These are phyloP conservation scores for Alternaria consortialis DNA, from an alignment of 2,329 filamentous ascomycete genomes.

Conservation along the genomic window DNA sequence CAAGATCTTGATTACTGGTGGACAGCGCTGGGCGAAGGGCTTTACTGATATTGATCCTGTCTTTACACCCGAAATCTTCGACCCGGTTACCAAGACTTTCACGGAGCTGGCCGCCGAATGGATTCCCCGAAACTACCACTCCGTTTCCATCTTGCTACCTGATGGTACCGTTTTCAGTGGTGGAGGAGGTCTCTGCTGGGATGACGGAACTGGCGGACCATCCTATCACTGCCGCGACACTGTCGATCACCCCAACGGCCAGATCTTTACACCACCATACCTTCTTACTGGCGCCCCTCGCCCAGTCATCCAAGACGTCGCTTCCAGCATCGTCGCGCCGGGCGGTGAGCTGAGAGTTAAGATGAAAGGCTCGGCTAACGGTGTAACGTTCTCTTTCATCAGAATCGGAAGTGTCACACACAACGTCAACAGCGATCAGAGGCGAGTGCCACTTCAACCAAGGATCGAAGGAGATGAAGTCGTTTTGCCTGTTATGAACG, in stretches of 20 bases:
- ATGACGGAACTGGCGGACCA: constrained; percentile 17
- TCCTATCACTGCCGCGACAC: constrained; percentile 59
- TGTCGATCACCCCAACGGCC: constrained; percentile 55
- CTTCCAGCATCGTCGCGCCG: constrained; percentile 8
- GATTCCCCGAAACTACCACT: constrained; percentile 34
- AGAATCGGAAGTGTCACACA: constrained; percentile 37
- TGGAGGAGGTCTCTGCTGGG: constrained; percentile 32
- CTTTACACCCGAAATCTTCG: constrained; percentile 30
- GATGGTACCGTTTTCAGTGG: constrained; percentile 33
- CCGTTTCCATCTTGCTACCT: constrained; percentile 31
- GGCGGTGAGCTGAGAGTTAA: constrained; percentile 25
- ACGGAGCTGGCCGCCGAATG: constrained; percentile 24
- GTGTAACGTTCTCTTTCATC: constrained; percentile 23
- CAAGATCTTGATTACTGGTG: constrained; percentile 35
- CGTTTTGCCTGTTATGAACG: constrained; percentile 19
- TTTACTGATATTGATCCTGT: constrained; percentile 29
- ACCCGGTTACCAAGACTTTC: constrained; percentile 28
- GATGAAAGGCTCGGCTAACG: constrained; percentile 18
- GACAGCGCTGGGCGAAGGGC: constrained; percentile 21
- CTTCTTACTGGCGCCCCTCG: constrained; percentile 52
- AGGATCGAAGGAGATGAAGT: constrained; percentile 9
- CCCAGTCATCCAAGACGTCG: constrained; percentile 23
- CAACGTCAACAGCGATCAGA: constrained; percentile 33
- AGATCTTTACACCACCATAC: constrained; percentile 65
- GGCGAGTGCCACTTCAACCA: constrained; percentile 24